Evolutionary conservation across 2,329 filamentous ascomycete genomes (phyloP).

Genomic region (Monosporascus sp.): DNA sequence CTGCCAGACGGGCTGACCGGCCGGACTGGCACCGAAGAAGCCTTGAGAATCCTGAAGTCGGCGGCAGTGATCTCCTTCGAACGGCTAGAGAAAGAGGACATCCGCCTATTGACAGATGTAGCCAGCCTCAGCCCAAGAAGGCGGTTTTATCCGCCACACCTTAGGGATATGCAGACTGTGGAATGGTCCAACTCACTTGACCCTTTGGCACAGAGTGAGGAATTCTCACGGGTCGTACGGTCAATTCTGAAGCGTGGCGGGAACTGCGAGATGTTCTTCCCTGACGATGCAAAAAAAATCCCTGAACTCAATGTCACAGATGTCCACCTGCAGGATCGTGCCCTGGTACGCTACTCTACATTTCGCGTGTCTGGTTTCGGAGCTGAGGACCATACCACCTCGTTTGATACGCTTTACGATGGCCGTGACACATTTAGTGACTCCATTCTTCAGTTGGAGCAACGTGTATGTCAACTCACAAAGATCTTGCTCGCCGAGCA

Average conservation of each 20-base stretch:
- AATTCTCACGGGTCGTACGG: conserved; percentile 31
- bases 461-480: neutral
- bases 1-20: conserved; percentile 43
- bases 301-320: conserved; percentile 2
- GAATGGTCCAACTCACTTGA: conserved; percentile 35
- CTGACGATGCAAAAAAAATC: conserved; percentile 4
- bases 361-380: conserved; percentile 27
- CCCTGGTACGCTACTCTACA: conserved; percentile 13
- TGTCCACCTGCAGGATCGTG: conserved; percentile 1
- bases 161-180: conserved; percentile 41
- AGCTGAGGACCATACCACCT: conserved; percentile 28
- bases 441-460: neutral
- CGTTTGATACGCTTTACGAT: conserved; percentile 28
- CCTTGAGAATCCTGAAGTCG: conserved; percentile 42
- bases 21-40: conserved; percentile 50
- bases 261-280: conserved; percentile 24
- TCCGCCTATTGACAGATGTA: conserved; percentile 30
- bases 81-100: conserved; percentile 30
- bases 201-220: conserved; percentile 39
- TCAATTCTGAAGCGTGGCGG: conserved; percentile 30
- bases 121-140: conserved; percentile 36
- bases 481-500: neutral
- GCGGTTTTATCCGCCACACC: conserved; percentile 38
- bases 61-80: conserved; percentile 44
- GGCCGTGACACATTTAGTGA: conserved; percentile 19